These are phyloP conservation scores for Coleophoma eucalyptorum DNA, from an alignment of 2,329 filamentous ascomycete species.

Conservation along the genomic window DNA sequence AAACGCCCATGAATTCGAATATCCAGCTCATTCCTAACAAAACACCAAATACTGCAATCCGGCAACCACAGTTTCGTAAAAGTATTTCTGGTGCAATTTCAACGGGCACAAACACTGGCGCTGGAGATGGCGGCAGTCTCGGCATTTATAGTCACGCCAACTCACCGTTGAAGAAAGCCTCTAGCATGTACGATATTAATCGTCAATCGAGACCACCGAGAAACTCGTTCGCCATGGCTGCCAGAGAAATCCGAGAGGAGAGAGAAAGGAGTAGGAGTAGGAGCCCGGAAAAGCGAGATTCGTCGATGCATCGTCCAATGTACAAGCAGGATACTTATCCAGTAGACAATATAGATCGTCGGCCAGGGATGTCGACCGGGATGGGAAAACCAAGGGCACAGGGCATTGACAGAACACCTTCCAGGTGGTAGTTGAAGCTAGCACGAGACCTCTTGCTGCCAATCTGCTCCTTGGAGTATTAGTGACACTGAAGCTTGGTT, in stretches of 20 bases:
- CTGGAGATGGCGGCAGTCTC: constrained; percentile 69
- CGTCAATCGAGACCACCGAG: constrained; percentile 42
- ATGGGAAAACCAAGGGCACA: not conserved
- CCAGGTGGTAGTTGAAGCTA: not conserved
- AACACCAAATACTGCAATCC: constrained; percentile 38
- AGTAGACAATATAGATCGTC: constrained; percentile 12
- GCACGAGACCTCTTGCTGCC: too few species aligned
- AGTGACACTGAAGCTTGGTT: too few species aligned
- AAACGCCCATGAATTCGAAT: constrained; percentile 13
- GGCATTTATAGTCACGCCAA: constrained; percentile 77
- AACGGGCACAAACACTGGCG: constrained; percentile 15
- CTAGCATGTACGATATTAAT: constrained; percentile 55
- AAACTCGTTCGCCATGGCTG: constrained; percentile 59
- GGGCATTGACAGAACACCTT: not conserved
- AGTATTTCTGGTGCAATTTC: constrained; percentile 28
- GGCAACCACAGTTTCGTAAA: constrained; percentile 49
- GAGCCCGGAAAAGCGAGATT: constrained; percentile 22
- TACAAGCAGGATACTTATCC: constrained; percentile 7
- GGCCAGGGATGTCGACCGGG: constrained; percentile 11
- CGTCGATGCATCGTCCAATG: constrained; percentile 9
- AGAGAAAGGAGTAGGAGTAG: constrained; percentile 17
- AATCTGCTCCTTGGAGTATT: too few species aligned
- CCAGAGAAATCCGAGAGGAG: constrained; percentile 23
- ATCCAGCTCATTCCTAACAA: constrained; percentile 26
- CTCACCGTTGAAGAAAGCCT: constrained; percentile 78